Percentiles rank a stretch among this genome's conserved stretches.
Evolutionary conservation across 495 filamentous ascomycete genomes (phyloP).

Genomic region (Penicillium pulvis): DNA sequence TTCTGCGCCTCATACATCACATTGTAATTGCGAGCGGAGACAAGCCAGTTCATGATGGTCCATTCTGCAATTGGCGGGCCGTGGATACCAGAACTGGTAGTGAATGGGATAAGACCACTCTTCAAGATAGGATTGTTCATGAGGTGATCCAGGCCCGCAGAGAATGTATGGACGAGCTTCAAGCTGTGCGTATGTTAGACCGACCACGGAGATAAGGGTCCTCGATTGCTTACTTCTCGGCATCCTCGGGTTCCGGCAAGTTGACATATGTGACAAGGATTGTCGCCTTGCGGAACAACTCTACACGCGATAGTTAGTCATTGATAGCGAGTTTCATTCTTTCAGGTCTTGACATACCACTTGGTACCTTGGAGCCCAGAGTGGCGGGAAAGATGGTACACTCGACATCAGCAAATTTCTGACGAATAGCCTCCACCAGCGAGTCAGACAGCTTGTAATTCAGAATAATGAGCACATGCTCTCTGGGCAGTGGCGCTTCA

Average conservation of each 20-base stretch:
- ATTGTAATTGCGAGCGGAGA: conserved; percentile 56
- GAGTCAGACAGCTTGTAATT: conserved; percentile 36
- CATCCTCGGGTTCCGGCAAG: conserved; percentile 47
- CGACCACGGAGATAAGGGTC: not conserved
- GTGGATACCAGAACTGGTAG: conserved; percentile 75
- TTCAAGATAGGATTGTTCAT: conserved; percentile 63
- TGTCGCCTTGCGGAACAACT: conserved; percentile 61
- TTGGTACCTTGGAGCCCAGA: conserved; percentile 13
- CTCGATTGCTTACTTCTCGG: conserved; percentile 12
- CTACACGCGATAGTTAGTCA: conserved; percentile 17
- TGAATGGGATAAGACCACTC: conserved; percentile 63
- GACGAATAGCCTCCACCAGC: conserved; percentile 44
- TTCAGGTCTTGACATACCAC: conserved; percentile 13
- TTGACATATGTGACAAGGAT: conserved; percentile 61
- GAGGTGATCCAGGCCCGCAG: conserved; percentile 74
- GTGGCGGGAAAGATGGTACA: conserved; percentile 36
- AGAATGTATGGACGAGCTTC: conserved; percentile 72
- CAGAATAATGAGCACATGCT: conserved; percentile 48
- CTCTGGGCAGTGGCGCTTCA: conserved; percentile 23
- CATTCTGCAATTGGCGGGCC: conserved; percentile 87
- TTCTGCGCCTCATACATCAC: conserved; percentile 47
- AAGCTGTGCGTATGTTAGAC: conserved; percentile 43
- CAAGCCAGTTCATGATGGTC: conserved; percentile 57
- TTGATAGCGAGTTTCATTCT: too few relatives aligned
- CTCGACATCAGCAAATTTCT: conserved; percentile 54